A percentile compares a stretch with the other conserved stretches of the same genome.
Conservation (phyloP, 2,329 filamentous ascomycete species). For the Xylariaceae sp. region DNA sequence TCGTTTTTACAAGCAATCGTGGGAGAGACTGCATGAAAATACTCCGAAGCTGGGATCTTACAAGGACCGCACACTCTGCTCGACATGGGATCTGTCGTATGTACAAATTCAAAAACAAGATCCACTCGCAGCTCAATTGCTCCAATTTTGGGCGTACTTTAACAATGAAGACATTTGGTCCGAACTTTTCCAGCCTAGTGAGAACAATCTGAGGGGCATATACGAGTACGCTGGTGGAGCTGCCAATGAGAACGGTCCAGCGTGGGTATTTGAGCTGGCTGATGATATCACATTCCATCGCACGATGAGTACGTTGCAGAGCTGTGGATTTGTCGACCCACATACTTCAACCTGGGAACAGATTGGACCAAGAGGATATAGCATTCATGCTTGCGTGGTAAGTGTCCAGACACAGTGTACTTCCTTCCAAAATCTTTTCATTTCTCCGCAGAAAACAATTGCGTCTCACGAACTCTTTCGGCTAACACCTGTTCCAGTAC, state of each 20-base stretch:
- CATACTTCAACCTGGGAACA: conserved; percentile 2
- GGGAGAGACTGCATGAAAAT: conserved; percentile 4
- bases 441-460: too few species aligned
- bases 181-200: conserved; percentile 12
- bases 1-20: conserved; percentile 7
- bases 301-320: conserved; percentile 4
- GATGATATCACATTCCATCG: conserved; percentile 8
- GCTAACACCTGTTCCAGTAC: too few species aligned
- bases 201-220: too few species aligned
- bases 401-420: too few species aligned
- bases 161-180: conserved; percentile 9
- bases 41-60: conserved; percentile 9
- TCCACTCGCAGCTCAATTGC: conserved; percentile 8
- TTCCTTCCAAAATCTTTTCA: too few species aligned
- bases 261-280: conserved; percentile 5
- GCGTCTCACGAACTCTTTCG: too few species aligned
- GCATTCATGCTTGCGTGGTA: conserved; percentile 11
- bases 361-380: conserved; percentile 11
- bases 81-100: conserved; percentile 11
- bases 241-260: not conserved
- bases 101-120: conserved; percentile 8
- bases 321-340: conserved; percentile 11
- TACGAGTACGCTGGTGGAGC: too few species aligned
- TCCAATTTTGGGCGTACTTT: conserved; percentile 12
- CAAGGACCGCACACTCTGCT: conserved; percentile 11